These are phyloP conservation scores for Cicer arietinum DNA, from an alignment of 306 rosid genomes.

Conservation along the genomic window DNA sequence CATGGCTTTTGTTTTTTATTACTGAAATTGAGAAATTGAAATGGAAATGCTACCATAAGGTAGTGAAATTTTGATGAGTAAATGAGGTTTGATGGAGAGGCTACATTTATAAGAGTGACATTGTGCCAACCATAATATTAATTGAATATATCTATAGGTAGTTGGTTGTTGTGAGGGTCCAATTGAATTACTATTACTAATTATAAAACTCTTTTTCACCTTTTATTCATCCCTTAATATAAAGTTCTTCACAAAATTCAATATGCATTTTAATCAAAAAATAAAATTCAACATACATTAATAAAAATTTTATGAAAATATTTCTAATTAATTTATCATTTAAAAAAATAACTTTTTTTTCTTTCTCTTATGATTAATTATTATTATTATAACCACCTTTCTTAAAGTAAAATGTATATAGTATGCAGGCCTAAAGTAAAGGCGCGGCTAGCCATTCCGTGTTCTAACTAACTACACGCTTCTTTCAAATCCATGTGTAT, in stretches of 20 bases:
- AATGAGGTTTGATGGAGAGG: slow-evolving; percentile 25
- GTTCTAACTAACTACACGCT: slow-evolving; percentile 8
- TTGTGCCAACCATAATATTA: slow-evolving; percentile 32
- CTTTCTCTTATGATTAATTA: too few relatives aligned
- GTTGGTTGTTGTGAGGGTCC: slow-evolving; percentile 48
- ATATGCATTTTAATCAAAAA: too few relatives aligned
- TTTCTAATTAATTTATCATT: too few relatives aligned
- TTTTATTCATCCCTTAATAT: too few relatives aligned
- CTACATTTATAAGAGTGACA: slow-evolving; percentile 33
- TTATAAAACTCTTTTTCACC: too few relatives aligned
- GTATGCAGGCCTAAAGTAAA: slow-evolving; percentile 10
- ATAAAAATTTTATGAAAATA: too few relatives aligned
- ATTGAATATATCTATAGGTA: slow-evolving; percentile 6
- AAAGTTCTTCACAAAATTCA: too few relatives aligned
- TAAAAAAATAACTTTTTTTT: too few relatives aligned
- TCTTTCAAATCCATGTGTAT: slow-evolving; percentile 13
- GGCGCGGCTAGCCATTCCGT: slow-evolving; percentile 32
- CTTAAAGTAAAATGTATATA: too few relatives aligned
- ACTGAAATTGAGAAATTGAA: slow-evolving; percentile 21
- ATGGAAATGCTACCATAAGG: neutral
- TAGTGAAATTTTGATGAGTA: slow-evolving; percentile 5
- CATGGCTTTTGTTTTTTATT: slow-evolving; percentile 37
- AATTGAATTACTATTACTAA: neutral
- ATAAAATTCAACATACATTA: too few relatives aligned
- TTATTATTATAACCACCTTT: too few relatives aligned